Percentiles rank a stretch among this genome's conserved stretches.
phyloP scores from a whole-genome alignment of 345 rosid species.

The Eucalyptus cloeziana region DNA sequence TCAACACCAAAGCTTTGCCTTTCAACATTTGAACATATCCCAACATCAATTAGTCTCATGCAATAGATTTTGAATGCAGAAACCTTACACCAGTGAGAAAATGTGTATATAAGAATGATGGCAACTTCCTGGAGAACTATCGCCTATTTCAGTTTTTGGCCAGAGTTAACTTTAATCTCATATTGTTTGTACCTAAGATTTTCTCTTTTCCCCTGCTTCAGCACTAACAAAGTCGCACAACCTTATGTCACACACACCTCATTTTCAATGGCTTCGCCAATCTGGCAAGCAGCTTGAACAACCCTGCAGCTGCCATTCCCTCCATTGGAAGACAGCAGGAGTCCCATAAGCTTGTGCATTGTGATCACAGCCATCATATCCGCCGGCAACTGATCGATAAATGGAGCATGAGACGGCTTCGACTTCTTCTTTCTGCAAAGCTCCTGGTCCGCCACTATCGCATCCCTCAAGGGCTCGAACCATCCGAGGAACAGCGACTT shows the following conservation, averaged over 20 bases:
- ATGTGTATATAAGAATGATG: not conserved
- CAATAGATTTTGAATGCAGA: not conserved
- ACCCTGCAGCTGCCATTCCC: conserved; percentile 56
- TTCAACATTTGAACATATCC: not conserved
- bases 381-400: conserved; percentile 47
- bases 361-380: conserved; percentile 94
- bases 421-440: conserved; percentile 11
- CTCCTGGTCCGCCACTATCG: conserved; percentile 71
- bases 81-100: not conserved
- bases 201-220: not conserved
- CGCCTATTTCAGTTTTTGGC: not conserved
- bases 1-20: not conserved
- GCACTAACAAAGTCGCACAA: not conserved
- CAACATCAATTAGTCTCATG: not conserved
- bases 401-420: conserved; percentile 33
- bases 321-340: conserved; percentile 58
- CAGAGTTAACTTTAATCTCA: not conserved
- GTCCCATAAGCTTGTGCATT: conserved; percentile 86
- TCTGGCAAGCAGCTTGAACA: conserved; percentile 62
- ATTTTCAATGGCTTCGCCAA: conserved; percentile 92
- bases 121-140: not conserved
- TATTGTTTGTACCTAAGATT: not conserved
- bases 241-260: conserved; percentile 38
- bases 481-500: conserved; percentile 89
- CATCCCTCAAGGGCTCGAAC: conserved; percentile 86